Percentiles rank a stretch among this genome's conserved stretches.
Evolutionary conservation across 345 rosid genomes (phyloP).

Genomic region (Luvunga scandens): DNA sequence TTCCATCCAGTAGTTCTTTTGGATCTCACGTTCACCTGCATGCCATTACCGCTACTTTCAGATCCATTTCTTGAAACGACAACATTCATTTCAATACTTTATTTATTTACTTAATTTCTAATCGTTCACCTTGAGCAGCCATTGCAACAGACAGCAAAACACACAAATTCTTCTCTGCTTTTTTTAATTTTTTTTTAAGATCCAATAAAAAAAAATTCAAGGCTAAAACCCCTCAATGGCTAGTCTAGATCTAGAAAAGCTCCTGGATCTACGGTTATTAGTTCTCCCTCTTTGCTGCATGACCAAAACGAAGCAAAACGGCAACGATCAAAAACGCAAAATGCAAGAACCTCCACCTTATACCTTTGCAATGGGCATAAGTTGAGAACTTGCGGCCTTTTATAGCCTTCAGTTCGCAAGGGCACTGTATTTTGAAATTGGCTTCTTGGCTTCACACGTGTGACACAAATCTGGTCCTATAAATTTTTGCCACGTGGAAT

Average conservation of each 20-base stretch:
- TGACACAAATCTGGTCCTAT: too few species aligned
- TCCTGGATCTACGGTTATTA: constrained; percentile 68
- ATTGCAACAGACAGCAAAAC: constrained; percentile 21
- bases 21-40: constrained; percentile 68
- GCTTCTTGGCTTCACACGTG: neutral
- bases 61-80: neutral
- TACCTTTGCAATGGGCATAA: neutral
- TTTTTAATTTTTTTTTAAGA: neutral
- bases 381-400: too few species aligned
- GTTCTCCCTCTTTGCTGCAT: constrained; percentile 78
- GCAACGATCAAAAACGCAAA: neutral
- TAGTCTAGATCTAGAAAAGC: constrained; percentile 61
- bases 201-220: neutral
- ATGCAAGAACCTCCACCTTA: neutral
- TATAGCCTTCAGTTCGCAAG: neutral
- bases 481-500: too few species aligned
- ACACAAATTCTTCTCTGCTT: neutral
- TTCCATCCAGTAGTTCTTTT: constrained; percentile 86
- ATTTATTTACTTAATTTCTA: neutral
- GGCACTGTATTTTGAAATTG: neutral
- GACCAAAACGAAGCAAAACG: constrained; percentile 10
- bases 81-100: too few species aligned
- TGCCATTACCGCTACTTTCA: constrained; percentile 16
- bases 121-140: constrained; percentile 45
- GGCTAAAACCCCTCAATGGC: constrained; percentile 68